Conservation (phyloP, 257 asterid species). For the Solanum chilense region DNA sequence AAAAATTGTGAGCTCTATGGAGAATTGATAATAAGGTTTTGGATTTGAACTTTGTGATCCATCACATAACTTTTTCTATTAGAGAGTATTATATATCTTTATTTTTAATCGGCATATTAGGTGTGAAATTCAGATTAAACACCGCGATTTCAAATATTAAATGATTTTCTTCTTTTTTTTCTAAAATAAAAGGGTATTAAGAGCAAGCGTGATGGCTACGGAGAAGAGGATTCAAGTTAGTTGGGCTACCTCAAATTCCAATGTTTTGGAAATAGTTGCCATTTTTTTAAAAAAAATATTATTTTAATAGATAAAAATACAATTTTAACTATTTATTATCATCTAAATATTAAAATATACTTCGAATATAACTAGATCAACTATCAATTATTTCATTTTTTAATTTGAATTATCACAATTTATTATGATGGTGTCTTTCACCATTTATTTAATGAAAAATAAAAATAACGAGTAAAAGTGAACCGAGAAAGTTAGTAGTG, state of each 20-base stretch:
- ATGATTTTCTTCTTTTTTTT: not conserved
- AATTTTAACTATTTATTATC: not conserved
- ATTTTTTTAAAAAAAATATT: too few relatives aligned
- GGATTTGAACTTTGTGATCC: not conserved
- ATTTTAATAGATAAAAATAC: accelerated
- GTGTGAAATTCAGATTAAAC: not conserved
- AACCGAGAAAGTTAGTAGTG: accelerated
- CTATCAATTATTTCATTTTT: not conserved
- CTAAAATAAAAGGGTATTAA: not conserved
- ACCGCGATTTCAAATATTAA: not conserved
- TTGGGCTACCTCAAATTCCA: not conserved
- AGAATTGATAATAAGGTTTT: not conserved
- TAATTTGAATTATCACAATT: not conserved
- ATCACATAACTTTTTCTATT: not conserved
- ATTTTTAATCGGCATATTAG: not conserved
- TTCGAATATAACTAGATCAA: not conserved
- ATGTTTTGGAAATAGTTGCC: not conserved
- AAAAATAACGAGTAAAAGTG: not conserved
- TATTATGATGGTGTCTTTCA: accelerated
- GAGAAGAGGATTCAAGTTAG: not conserved
- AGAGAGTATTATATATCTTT: not conserved
- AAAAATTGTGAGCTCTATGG: not conserved
- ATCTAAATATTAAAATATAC: not conserved
- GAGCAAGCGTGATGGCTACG: not conserved
- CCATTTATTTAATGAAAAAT: not conserved